phyloP scores from a whole-genome alignment of 805 yeast genomes.

The Wickerhamiella occidentalis region DNA sequence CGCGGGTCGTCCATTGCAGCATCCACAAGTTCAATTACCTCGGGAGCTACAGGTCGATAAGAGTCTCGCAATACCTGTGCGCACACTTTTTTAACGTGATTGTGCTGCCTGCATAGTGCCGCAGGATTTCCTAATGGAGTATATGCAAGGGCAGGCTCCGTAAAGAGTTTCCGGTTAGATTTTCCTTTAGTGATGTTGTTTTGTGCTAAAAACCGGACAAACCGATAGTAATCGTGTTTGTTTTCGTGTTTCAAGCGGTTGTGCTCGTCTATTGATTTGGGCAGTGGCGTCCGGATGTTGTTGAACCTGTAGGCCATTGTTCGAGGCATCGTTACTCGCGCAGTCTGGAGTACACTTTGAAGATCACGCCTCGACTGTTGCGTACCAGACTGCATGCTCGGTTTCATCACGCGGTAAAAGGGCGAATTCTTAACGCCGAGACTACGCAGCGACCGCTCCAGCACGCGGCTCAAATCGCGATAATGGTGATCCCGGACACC shows the following conservation, averaged over 20 bases:
- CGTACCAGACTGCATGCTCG: not conserved
- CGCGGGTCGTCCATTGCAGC: not conserved
- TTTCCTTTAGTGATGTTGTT: slow-evolving; percentile 14
- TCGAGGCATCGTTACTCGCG: not conserved
- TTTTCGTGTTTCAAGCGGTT: not conserved
- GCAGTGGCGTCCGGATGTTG: slow-evolving; percentile 17
- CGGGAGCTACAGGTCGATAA: slow-evolving; percentile 11
- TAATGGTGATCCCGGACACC: slow-evolving; percentile 12
- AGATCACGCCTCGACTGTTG: not conserved
- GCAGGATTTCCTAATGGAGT: slow-evolving; percentile 12
- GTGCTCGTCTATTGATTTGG: slow-evolving; percentile 15
- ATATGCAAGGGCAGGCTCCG: slow-evolving; percentile 7
- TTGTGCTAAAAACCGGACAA: slow-evolving; percentile 11
- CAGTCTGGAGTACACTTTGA: not conserved
- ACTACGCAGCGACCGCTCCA: slow-evolving; percentile 15
- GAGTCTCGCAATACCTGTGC: slow-evolving; percentile 10
- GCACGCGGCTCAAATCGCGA: slow-evolving; percentile 13
- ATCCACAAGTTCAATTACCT: slow-evolving; percentile 8
- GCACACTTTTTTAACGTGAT: slow-evolving; percentile 3
- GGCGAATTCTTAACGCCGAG: slow-evolving; percentile 17
- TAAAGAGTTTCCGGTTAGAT: slow-evolving; percentile 19
- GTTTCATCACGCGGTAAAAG: slow-evolving; percentile 10
- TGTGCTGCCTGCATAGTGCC: slow-evolving; percentile 11
- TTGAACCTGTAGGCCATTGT: slow-evolving; percentile 15
- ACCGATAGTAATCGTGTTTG: slow-evolving; percentile 14